These are phyloP conservation scores for Fraxinus anomala DNA, from an alignment of 257 asterid genomes.

Conservation along the genomic window DNA sequence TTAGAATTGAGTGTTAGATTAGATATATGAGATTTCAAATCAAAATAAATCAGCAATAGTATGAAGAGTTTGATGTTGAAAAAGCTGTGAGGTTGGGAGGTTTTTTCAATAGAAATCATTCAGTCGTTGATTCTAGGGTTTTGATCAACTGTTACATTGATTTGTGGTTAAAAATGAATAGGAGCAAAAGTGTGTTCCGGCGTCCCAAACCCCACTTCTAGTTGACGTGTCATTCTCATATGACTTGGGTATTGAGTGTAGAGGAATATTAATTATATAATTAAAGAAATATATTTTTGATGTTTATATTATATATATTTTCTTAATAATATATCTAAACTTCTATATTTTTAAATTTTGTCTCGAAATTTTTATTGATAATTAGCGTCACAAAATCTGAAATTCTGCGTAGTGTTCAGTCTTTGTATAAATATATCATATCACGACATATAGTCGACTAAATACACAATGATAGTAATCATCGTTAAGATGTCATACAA, in stretches of 20 bases:
- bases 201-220: neutral
- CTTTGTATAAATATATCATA: too few species aligned
- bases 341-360: too few species aligned
- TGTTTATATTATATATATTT: too few species aligned
- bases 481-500: neutral
- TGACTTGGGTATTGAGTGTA: neutral
- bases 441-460: neutral
- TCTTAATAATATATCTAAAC: too few species aligned
- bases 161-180: neutral
- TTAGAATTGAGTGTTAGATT: neutral
- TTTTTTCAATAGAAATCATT: slow-evolving; percentile 28
- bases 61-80: slow-evolving; percentile 29
- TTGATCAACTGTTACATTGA: slow-evolving; percentile 6
- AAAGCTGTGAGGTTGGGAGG: slow-evolving; percentile 19
- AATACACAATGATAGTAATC: neutral
- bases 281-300: too few species aligned
- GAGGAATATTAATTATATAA: neutral
- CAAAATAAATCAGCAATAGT: neutral
- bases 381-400: too few species aligned
- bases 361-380: too few species aligned
- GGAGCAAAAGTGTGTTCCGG: neutral
- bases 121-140: slow-evolving; percentile 24
- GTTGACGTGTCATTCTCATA: slow-evolving; percentile 25
- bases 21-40: neutral
- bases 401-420: too few species aligned